Conservation (phyloP, 768 basidiomycete species). For the Rhizopogon rudus region DNA sequence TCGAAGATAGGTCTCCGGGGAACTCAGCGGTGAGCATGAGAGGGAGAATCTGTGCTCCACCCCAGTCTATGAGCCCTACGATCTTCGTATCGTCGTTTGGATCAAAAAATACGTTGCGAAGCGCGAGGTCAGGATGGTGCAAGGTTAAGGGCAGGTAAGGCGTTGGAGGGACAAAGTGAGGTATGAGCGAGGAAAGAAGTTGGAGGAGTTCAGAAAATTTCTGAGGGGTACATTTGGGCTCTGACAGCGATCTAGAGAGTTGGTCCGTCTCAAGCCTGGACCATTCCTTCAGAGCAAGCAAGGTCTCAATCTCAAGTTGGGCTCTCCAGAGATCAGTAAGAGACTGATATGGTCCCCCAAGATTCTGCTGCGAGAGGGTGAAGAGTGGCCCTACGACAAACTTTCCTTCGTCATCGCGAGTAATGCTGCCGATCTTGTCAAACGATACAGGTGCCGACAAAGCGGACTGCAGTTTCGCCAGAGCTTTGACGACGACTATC, state of each 20-base stretch:
- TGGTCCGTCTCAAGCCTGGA: not conserved
- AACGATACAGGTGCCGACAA: not conserved
- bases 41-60: not conserved
- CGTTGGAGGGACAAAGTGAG: not conserved
- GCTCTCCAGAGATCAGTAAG: not conserved
- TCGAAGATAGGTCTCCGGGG: not conserved
- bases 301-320: not conserved
- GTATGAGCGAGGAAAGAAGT: not conserved
- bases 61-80: not conserved
- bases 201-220: not conserved
- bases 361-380: not conserved
- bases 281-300: not conserved
- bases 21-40: not conserved
- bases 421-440: not conserved
- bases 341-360: not conserved
- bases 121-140: not conserved
- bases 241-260: not conserved
- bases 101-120: not conserved
- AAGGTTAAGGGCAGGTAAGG: not conserved
- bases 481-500: too few relatives aligned
- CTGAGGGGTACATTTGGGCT: not conserved
- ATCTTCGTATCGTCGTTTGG: not conserved
- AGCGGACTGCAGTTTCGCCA: not conserved
- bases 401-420: not conserved
- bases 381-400: not conserved